Evolutionary conservation across 1,284 basidiomycete species (phyloP).

Genomic region (Rhodofomes roseus): DNA sequence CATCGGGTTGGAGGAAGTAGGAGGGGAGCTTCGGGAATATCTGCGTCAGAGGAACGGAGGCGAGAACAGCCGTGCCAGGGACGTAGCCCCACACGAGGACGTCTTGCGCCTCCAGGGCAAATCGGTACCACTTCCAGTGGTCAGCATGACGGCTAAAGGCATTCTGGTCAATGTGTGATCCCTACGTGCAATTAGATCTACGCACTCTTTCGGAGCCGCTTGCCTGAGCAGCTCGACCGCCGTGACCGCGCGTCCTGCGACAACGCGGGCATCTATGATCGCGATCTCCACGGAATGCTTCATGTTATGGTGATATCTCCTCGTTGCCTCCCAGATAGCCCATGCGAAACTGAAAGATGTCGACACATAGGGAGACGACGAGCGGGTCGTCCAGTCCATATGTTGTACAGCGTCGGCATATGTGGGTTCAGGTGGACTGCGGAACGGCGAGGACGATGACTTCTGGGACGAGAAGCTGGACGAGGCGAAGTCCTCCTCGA

Average conservation of each 20-base stretch:
- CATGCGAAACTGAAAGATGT: conserved; percentile 75
- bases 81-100: conserved; percentile 69
- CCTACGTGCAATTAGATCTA: conserved; percentile 5
- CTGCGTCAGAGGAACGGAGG: conserved; percentile 62
- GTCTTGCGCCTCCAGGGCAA: conserved; percentile 68
- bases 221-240: conserved; percentile 58
- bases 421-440: conserved; percentile 29
- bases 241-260: conserved; percentile 56
- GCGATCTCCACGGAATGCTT: conserved; percentile 76
- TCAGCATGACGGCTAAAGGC: conserved; percentile 50
- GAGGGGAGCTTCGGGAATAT: conserved; percentile 64
- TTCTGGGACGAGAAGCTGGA: conserved; percentile 16
- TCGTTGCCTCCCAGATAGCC: conserved; percentile 77
- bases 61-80: conserved; percentile 57
- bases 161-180: neutral
- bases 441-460: conserved; percentile 17
- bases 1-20: conserved; percentile 53
- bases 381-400: conserved; percentile 72
- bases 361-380: conserved; percentile 64
- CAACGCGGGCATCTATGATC: conserved; percentile 62
- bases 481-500: conserved; percentile 35
- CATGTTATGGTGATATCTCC: conserved; percentile 60
- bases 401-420: conserved; percentile 63
- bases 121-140: conserved; percentile 73
- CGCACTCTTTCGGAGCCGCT: conserved; percentile 51